These are phyloP conservation scores for Toxoplasma gondii DNA, from an alignment of 169 alveolate species.

Conservation along the genomic window DNA sequence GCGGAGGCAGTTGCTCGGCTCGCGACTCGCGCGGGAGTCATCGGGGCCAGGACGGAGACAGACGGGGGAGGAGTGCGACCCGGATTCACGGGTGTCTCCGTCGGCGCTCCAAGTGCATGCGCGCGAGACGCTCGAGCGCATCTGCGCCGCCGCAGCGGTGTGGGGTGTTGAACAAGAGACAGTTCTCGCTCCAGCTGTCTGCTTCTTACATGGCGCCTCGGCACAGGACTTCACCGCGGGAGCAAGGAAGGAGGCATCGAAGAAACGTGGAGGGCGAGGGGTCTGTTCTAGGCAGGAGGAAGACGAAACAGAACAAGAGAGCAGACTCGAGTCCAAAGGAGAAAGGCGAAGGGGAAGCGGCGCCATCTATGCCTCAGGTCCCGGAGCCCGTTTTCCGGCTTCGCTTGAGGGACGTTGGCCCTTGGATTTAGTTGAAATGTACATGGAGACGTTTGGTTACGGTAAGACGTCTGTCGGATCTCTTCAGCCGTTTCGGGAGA, in stretches of 20 bases:
- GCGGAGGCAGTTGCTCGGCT: not conserved
- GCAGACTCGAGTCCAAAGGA: not conserved
- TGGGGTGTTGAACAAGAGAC: not conserved
- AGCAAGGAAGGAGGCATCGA: not conserved
- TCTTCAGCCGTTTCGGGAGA: no score
- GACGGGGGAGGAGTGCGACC: not conserved
- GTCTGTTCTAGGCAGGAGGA: not conserved
- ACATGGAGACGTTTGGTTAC: not conserved
- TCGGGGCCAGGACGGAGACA: not conserved
- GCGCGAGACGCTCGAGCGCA: not conserved
- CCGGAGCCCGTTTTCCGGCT: not conserved
- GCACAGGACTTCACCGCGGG: not conserved
- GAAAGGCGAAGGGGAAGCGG: not conserved
- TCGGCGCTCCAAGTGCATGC: not conserved
- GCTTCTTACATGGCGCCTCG: not conserved
- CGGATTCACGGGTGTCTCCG: not conserved
- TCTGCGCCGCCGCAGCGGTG: not conserved
- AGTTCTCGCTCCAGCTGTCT: not conserved
- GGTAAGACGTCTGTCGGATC: no score
- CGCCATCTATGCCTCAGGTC: not conserved
- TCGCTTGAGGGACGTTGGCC: not conserved
- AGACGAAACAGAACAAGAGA: not conserved
- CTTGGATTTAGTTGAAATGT: not conserved
- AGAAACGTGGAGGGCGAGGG: not conserved
- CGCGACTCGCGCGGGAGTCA: not conserved